Conservation (phyloP, 2,329 filamentous ascomycete genomes). For the Thelonectria rubi region DNA sequence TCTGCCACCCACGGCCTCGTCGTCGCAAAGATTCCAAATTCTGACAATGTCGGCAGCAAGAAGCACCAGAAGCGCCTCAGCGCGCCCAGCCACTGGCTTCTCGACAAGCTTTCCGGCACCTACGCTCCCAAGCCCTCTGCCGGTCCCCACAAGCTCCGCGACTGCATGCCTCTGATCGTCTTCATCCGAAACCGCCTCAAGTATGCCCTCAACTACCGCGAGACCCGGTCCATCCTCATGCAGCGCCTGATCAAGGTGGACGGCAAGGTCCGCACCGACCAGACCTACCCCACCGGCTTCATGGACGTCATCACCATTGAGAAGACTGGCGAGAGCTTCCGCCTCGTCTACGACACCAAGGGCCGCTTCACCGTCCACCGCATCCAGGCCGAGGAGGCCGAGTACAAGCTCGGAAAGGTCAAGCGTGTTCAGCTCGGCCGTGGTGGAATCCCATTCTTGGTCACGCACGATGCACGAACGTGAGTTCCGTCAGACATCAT, state of each 20-base stretch:
- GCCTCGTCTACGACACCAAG: conserved; percentile 99
- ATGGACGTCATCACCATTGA: conserved; percentile 99
- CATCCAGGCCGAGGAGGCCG: conserved; percentile 97
- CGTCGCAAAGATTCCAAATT: conserved; percentile 19
- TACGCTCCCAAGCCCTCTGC: conserved; percentile 75
- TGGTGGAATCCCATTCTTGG: conserved; percentile 99
- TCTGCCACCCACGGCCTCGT: conserved; percentile 10
- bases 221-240: conserved; percentile 98
- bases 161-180: conserved; percentile 98
- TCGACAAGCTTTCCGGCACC: conserved; percentile 98
- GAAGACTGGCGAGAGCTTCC: conserved; percentile 99
- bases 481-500: conserved; percentile 98
- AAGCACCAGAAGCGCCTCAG: conserved; percentile 99
- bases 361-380: conserved; percentile 99
- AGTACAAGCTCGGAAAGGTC: conserved; percentile 99
- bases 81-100: conserved; percentile 99
- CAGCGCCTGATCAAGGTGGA: conserved; percentile 99
- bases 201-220: conserved; percentile 99
- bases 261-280: conserved; percentile 98
- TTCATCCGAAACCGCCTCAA: conserved; percentile 98
- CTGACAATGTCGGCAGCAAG: conserved; percentile 70
- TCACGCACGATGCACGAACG: conserved; percentile 99
- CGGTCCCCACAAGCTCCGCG: conserved; percentile 99
- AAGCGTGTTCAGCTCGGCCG: conserved; percentile 99
- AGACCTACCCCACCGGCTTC: conserved; percentile 96